phyloP scores from a whole-genome alignment of 805 yeast species.

The Monosporozyma servazzii region DNA sequence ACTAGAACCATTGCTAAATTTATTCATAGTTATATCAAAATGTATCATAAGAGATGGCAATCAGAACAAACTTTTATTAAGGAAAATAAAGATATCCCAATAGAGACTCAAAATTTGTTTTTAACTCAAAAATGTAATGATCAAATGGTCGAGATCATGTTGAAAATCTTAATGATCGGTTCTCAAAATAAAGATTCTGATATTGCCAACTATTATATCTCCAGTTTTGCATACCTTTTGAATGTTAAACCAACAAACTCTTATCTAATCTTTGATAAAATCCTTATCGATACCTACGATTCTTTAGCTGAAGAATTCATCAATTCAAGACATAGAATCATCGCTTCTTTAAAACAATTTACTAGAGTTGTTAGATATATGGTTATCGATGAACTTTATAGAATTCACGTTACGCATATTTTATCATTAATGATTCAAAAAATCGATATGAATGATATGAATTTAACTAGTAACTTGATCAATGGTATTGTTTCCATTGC shows the following conservation, averaged over 20 bases:
- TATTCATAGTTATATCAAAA: slow-evolving; percentile 48
- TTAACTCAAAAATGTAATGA: slow-evolving; percentile 31
- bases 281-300: slow-evolving; percentile 67
- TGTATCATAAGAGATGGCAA: slow-evolving; percentile 49
- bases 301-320: slow-evolving; percentile 55
- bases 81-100: slow-evolving; percentile 11
- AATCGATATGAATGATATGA: slow-evolving; percentile 80
- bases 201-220: slow-evolving; percentile 50
- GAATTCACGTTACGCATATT: slow-evolving; percentile 73
- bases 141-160: slow-evolving; percentile 36
- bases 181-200: slow-evolving; percentile 62
- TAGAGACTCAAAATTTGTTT: slow-evolving; percentile 1
- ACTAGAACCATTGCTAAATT: slow-evolving; percentile 58
- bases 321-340: slow-evolving; percentile 71
- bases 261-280: slow-evolving; percentile 39
- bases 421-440: slow-evolving; percentile 65
- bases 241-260: slow-evolving; percentile 44
- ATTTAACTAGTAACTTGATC: slow-evolving; percentile 64
- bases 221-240: slow-evolving; percentile 54
- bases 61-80: slow-evolving; percentile 33
- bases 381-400: slow-evolving; percentile 49
- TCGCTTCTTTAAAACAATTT: slow-evolving; percentile 61
- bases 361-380: slow-evolving; percentile 59
- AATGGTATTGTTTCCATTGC: slow-evolving; percentile 64
- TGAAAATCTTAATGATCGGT: slow-evolving; percentile 49